Evolutionary conservation across 1,139 yeast species (phyloP).

Genomic region (Magnusiomyces tetraspermus): DNA sequence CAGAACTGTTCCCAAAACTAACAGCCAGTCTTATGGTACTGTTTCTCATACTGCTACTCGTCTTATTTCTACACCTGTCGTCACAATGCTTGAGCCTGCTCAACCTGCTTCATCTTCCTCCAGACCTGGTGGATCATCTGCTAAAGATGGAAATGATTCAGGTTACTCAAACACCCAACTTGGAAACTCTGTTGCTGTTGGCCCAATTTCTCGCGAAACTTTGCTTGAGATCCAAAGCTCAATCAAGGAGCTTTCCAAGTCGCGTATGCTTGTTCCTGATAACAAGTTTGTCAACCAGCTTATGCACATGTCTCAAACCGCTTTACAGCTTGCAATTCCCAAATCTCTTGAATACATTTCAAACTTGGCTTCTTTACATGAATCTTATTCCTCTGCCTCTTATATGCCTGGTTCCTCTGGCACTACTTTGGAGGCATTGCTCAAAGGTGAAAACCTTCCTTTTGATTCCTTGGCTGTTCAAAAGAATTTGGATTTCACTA

Average conservation of each 20-base stretch:
- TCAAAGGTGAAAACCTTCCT: background rate
- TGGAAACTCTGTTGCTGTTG: background rate
- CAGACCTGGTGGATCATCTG: no score
- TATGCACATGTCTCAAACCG: conserved; percentile 1
- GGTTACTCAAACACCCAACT: background rate
- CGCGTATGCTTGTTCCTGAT: conserved; percentile 10
- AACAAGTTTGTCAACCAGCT: conserved; percentile 8
- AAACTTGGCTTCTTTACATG: background rate
- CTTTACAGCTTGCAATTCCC: conserved; percentile 3
- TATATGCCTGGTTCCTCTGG: background rate
- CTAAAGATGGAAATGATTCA: background rate
- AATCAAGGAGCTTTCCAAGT: conserved; percentile 4
- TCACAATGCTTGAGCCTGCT: conserved; percentile 3
- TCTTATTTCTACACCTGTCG: conserved; percentile 1
- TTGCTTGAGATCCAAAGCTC: background rate
- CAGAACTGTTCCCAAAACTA: background rate
- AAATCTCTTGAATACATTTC: conserved; percentile 1
- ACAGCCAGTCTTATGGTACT: background rate
- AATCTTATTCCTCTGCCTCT: background rate
- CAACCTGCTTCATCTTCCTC: background rate
- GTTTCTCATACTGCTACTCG: background rate
- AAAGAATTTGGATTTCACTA: conserved; percentile 13
- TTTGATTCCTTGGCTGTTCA: background rate
- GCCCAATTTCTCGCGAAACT: background rate
- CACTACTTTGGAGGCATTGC: background rate